phyloP scores from a whole-genome alignment of 1,284 basidiomycete species.

The Ustilago tritici region DNA sequence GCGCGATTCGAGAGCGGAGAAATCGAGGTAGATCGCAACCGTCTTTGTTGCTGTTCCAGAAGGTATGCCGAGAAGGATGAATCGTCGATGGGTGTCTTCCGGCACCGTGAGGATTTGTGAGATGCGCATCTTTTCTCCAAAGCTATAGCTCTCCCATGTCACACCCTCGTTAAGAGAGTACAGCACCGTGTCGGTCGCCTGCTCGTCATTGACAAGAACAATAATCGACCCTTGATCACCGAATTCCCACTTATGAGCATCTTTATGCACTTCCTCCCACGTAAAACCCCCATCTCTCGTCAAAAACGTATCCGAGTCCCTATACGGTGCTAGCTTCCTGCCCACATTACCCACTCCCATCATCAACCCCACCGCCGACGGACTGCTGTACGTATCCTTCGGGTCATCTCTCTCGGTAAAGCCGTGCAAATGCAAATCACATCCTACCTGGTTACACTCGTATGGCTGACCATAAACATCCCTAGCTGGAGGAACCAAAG shows the following conservation, averaged over 20 bases:
- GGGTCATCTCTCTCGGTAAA: conserved; percentile 93
- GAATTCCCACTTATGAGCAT: conserved; percentile 97
- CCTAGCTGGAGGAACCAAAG: conserved; percentile 78
- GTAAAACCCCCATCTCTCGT: conserved; percentile 96
- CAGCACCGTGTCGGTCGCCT: conserved; percentile 86
- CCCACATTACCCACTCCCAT: conserved; percentile 99
- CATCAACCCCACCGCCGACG: conserved; percentile 89
- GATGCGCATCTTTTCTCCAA: conserved; percentile 83
- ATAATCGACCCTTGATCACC: conserved; percentile 95
- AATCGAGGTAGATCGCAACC: conserved; percentile 88
- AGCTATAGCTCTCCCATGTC: conserved; percentile 88
- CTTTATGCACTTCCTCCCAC: conserved; percentile 98
- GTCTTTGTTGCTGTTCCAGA: conserved; percentile 73
- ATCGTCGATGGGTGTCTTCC: conserved; percentile 87
- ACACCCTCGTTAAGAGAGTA: conserved; percentile 90
- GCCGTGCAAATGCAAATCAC: conserved; percentile 90
- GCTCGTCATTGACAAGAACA: conserved; percentile 93
- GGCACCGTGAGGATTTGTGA: conserved; percentile 87
- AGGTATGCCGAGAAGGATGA: conserved; percentile 83
- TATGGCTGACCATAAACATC: conserved; percentile 86
- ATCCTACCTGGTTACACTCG: conserved; percentile 80
- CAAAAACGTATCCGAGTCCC: conserved; percentile 92
- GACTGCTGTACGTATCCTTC: conserved; percentile 89
- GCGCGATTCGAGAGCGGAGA: conserved; percentile 75
- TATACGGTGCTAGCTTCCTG: conserved; percentile 82